Evolutionary conservation across 2,329 filamentous ascomycete species (phyloP).

Genomic region (Chaetomiaceae sp.): DNA sequence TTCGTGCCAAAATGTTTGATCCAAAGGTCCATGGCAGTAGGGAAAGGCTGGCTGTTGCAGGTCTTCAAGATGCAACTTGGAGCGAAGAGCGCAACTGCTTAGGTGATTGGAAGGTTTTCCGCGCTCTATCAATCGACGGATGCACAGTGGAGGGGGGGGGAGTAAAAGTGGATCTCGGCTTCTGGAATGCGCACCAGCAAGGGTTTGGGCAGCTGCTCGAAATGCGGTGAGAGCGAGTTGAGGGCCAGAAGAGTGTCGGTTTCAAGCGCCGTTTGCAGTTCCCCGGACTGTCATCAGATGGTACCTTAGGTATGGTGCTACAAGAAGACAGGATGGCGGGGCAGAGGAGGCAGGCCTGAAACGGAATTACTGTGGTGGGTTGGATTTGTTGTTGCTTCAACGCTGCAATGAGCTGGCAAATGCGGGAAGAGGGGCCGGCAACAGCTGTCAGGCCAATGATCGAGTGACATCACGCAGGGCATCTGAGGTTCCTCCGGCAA

Average conservation of each 20-base stretch:
- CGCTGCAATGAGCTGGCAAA: neutral
- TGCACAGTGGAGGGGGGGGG: constrained; percentile 1
- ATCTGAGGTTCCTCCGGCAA: constrained; percentile 25
- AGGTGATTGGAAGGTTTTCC: constrained; percentile 7
- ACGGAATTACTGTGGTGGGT: neutral
- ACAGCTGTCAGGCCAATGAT: constrained; percentile 21
- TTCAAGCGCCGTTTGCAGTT: neutral
- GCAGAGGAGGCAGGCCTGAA: neutral
- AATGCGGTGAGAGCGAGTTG: neutral
- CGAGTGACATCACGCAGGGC: constrained; percentile 21
- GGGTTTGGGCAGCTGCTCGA: neutral
- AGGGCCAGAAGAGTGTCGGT: neutral
- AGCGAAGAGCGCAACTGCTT: neutral
- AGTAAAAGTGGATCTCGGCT: constrained; percentile 10
- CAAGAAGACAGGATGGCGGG: neutral
- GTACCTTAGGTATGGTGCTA: neutral
- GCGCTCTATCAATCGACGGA: constrained; percentile 4
- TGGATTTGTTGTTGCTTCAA: constrained; percentile 6
- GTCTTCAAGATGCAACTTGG: neutral
- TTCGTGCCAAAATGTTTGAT: neutral
- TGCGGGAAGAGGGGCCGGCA: neutral
- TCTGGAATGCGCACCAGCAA: neutral
- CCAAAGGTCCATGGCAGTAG: constrained; percentile 7
- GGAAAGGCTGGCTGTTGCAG: too few species aligned
- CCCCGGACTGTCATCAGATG: neutral